A percentile compares a stretch with the other conserved stretches of the same genome.
These are phyloP conservation scores for Diutina siamensis DNA, from an alignment of 1,139 yeast species.

Conservation along the genomic window DNA sequence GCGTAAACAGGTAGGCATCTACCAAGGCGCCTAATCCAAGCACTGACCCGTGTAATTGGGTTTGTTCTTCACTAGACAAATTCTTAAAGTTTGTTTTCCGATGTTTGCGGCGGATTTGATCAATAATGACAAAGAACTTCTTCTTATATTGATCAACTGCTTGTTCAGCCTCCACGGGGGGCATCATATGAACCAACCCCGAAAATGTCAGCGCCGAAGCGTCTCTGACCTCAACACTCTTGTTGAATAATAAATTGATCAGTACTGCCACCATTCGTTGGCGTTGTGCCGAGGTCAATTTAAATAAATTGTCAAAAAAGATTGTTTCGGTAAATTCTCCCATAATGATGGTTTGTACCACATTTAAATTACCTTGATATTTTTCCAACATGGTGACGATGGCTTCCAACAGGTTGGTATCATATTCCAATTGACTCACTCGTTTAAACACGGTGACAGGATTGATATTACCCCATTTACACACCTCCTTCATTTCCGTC, in stretches of 20 bases:
- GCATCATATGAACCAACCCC: constrained; percentile 73
- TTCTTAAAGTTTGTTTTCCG: constrained; percentile 21
- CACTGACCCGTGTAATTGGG: constrained; percentile 72
- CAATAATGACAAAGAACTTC: constrained; percentile 20
- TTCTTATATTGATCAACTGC: constrained; percentile 18
- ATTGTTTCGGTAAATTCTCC: constrained; percentile 65
- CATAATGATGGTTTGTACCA: constrained; percentile 60
- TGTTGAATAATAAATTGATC: constrained; percentile 44
- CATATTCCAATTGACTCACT: constrained; percentile 50
- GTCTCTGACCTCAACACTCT: constrained; percentile 67
- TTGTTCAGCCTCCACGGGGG: constrained; percentile 39
- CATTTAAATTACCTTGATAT: constrained; percentile 33
- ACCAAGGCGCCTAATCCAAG: constrained; percentile 83
- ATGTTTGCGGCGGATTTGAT: constrained; percentile 20
- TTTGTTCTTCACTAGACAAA: constrained; percentile 28
- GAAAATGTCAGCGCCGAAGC: constrained; percentile 67
- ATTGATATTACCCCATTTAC: constrained; percentile 57
- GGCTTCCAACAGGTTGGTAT: constrained; percentile 27
- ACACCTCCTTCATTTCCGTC: constrained; percentile 68
- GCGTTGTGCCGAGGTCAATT: constrained; percentile 40
- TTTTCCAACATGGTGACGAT: constrained; percentile 42
- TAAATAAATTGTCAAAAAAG: constrained; percentile 60
- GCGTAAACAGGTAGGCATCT: constrained; percentile 79
- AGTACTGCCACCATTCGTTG: constrained; percentile 40
- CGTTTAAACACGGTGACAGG: constrained; percentile 43